Conservation (phyloP, 768 basidiomycete species). For the Amanita pseudoporphyria region DNA sequence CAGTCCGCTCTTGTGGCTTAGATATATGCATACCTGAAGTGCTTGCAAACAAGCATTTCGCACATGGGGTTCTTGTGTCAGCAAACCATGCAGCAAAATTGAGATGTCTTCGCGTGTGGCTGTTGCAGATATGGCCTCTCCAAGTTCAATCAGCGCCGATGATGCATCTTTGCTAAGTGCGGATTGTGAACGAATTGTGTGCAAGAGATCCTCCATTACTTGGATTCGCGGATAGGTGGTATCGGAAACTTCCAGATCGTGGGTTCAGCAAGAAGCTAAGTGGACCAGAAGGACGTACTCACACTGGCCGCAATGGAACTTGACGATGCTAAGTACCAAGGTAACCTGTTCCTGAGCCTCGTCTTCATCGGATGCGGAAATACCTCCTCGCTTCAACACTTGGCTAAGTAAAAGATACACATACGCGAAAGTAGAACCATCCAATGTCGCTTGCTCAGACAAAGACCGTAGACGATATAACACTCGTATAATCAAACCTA, state of each 20-base stretch:
- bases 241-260: slow-evolving; percentile 47
- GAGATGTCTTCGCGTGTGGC: slow-evolving; percentile 54
- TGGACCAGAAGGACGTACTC: slow-evolving; percentile 17
- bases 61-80: slow-evolving; percentile 82
- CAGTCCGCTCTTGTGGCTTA: background rate
- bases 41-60: slow-evolving; percentile 87
- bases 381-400: slow-evolving; percentile 61
- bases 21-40: slow-evolving; percentile 50
- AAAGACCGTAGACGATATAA: slow-evolving; percentile 76
- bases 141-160: slow-evolving; percentile 70
- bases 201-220: slow-evolving; percentile 60
- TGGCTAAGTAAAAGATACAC: slow-evolving; percentile 63
- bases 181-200: slow-evolving; percentile 68
- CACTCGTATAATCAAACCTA: slow-evolving; percentile 76
- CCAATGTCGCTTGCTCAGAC: slow-evolving; percentile 74
- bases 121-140: slow-evolving; percentile 63
- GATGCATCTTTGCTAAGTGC: slow-evolving; percentile 78
- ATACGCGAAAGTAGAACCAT: slow-evolving; percentile 80
- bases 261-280: background rate
- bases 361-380: slow-evolving; percentile 57
- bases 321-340: slow-evolving; percentile 59
- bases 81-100: slow-evolving; percentile 61
- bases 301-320: slow-evolving; percentile 71
- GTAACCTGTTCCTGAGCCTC: slow-evolving; percentile 72
- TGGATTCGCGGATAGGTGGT: slow-evolving; percentile 63